Base-by-base conservation (phyloP, 208 protist genomes). In the Wallacemonas sp. region DNA sequence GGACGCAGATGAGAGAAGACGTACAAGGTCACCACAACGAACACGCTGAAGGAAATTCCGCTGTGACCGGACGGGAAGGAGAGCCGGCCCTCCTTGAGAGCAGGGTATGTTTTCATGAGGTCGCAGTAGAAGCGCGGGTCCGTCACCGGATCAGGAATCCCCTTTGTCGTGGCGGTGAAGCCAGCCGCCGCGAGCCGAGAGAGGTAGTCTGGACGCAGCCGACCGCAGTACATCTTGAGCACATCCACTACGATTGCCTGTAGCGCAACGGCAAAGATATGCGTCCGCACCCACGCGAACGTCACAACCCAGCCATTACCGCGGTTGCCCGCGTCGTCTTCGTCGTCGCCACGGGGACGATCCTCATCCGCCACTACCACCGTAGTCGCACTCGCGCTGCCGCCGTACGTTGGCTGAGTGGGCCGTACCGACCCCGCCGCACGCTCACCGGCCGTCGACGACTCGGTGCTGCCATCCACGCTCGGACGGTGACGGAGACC, bases 11-110 rank as follows among this genome's bases (percentile, higher is more conserved):
- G 67, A 0, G 81, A 66, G 19, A 97, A 68, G 13, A 83, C 68
- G 36, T 95, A 93, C 52, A 94, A 73, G 17, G 80, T 68, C 63
- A 94, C 42, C 12, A 91, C 37, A 12, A 73, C 75, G 59, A 76
- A 88, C 24, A 91, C 73, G 15, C 82, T 55, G 68, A 97, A 97
- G 32, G 85, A 87, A 8, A 82, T 78, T 34, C 81, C 87, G 62
- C 86, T 93, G 75, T 98, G 96, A 2, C 96, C 96, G 0, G 81
- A 93, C 10, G 95, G 95, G 53, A 98, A 98, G 6, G 89, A 95
- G 0, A 95, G 71, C 8, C 89, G 85, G 1, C 86, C 89, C n/a
- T 92, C 83, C 36, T 74, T 57, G 52, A 97, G 62, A 0, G 50
- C 24, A 1, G 70, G 65, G 38, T 81, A 42, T 2, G 21, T 32